Conservation (phyloP, 768 basidiomycete genomes). For the Termitomyces sp. region DNA sequence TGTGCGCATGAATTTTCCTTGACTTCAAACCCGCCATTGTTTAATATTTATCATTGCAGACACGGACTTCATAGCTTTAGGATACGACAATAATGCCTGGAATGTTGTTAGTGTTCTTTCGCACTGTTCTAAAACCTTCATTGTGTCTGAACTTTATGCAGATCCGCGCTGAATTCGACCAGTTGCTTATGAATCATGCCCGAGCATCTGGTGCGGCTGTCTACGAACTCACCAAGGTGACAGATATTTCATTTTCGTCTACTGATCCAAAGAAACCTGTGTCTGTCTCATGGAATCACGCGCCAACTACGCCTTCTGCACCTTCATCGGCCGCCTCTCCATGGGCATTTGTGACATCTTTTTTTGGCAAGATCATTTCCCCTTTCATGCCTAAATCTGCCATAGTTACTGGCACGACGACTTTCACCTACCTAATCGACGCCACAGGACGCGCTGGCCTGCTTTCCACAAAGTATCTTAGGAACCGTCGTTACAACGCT, state of each 20-base stretch:
- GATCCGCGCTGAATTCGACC: conserved; percentile 60
- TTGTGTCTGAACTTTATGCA: conserved; percentile 14
- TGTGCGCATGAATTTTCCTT: conserved; percentile 32
- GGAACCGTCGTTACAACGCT: conserved; percentile 63
- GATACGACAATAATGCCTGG: conserved; percentile 51
- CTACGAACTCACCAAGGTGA: conserved; percentile 51
- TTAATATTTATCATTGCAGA: conserved; percentile 26
- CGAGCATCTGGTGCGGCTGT: conserved; percentile 46
- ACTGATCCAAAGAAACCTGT: conserved; percentile 37
- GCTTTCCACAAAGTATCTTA: conserved; percentile 63
- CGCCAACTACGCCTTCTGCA: conserved; percentile 34
- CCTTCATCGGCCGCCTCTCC: conserved; percentile 39
- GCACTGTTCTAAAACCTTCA: background rate
- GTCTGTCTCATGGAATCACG: conserved; percentile 51
- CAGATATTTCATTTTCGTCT: conserved; percentile 38
- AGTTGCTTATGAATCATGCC: conserved; percentile 52
- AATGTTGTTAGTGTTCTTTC: conserved; percentile 46
- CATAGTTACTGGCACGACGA: conserved; percentile 41
- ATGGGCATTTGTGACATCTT: conserved; percentile 22
- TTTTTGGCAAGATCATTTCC: conserved; percentile 14
- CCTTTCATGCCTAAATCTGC: conserved; percentile 9
- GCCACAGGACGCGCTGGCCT: conserved; percentile 72
- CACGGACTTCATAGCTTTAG: conserved; percentile 55
- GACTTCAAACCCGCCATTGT: background rate
- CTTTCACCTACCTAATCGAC: conserved; percentile 67